phyloP scores from a whole-genome alignment of 169 alveolate species.

The Plasmodium inui region DNA sequence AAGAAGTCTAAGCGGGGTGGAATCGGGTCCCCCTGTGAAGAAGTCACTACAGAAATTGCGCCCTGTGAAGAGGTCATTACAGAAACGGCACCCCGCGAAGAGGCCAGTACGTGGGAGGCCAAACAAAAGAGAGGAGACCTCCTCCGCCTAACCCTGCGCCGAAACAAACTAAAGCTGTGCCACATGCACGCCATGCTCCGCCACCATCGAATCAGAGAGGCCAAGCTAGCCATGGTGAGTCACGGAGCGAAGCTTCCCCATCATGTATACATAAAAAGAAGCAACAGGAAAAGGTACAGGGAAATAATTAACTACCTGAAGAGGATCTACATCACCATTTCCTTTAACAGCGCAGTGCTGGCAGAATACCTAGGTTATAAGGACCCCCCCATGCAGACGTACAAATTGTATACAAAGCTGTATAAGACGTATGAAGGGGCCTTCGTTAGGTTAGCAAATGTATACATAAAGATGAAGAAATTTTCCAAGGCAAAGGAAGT shows the following conservation, averaged over 20 bases:
- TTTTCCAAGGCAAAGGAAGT: slow-evolving; percentile 38
- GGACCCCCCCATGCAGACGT: slow-evolving; percentile 13
- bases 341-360: slow-evolving; percentile 32
- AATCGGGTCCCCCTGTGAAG: background rate
- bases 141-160: background rate
- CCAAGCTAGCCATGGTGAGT: background rate
- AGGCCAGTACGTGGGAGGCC: background rate
- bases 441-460: slow-evolving; percentile 47
- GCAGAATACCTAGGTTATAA: slow-evolving; percentile 40
- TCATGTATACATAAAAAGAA: slow-evolving; percentile 14
- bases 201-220: background rate
- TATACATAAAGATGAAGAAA: slow-evolving; percentile 41
- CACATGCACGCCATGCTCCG: background rate
- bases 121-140: background rate
- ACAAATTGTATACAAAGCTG: slow-evolving; percentile 43
- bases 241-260: background rate
- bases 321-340: slow-evolving; percentile 32
- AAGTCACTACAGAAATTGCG: background rate
- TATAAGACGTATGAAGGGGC: slow-evolving; percentile 55
- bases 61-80: background rate
- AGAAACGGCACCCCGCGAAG: background rate
- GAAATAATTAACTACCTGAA: slow-evolving; percentile 59
- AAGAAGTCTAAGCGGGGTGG: background rate
- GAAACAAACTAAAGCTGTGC: background rate
- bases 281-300: slow-evolving; percentile 24